These are phyloP conservation scores for Wickerhamomyces rabaulensis DNA, from an alignment of 805 yeast species.

Conservation along the genomic window DNA sequence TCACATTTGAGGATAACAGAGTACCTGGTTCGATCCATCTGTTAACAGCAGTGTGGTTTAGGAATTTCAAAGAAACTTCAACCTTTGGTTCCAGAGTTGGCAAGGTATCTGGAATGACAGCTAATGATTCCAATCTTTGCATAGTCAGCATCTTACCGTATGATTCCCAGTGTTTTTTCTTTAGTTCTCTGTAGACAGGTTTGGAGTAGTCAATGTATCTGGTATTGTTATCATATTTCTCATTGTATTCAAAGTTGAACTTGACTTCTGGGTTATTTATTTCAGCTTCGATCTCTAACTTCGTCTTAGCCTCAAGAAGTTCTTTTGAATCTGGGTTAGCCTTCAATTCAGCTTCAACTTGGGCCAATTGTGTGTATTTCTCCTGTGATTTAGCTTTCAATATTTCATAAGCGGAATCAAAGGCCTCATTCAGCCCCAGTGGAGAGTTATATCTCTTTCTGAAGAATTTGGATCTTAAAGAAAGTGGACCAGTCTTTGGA, in stretches of 20 bases:
- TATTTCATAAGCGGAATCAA: conserved; percentile 59
- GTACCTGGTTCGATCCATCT: conserved; percentile 79
- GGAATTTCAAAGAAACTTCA: conserved; percentile 70
- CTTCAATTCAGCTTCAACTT: conserved; percentile 26
- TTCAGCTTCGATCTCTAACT: conserved; percentile 57
- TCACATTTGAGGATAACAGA: conserved; percentile 65
- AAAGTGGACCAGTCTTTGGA: conserved; percentile 43
- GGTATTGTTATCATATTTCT: conserved; percentile 32
- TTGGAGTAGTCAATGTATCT: conserved; percentile 56
- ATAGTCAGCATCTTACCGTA: conserved; percentile 71
- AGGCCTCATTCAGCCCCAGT: conserved; percentile 62
- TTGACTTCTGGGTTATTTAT: conserved; percentile 78
- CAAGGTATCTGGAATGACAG: conserved; percentile 88
- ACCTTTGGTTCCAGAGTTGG: conserved; percentile 82
- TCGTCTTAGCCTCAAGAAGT: conserved; percentile 19
- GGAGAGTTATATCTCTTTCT: conserved; percentile 62
- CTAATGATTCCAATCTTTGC: conserved; percentile 86
- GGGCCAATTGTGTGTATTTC: conserved; percentile 34
- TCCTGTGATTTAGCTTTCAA: conserved; percentile 46
- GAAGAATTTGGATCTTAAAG: conserved; percentile 38
- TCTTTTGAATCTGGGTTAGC: conserved; percentile 15
- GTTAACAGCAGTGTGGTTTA: conserved; percentile 57
- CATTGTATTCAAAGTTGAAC: conserved; percentile 50
- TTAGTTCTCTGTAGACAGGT: conserved; percentile 75
- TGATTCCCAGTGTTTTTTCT: conserved; percentile 66